These are phyloP conservation scores for Amauroascus verrucosus DNA, from an alignment of 2,329 filamentous ascomycete genomes.

Conservation along the genomic window DNA sequence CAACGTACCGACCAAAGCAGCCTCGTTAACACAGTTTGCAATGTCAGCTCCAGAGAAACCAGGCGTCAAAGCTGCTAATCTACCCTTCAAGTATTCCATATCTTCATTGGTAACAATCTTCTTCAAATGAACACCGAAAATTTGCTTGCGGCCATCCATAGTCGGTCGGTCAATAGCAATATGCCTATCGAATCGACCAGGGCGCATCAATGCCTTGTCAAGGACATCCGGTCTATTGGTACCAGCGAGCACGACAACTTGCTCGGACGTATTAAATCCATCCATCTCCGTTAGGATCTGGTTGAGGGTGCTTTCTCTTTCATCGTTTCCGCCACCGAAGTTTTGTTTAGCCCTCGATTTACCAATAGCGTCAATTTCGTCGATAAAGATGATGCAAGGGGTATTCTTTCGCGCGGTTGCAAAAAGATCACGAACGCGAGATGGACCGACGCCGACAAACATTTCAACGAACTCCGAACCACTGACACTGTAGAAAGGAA, in stretches of 20 bases:
- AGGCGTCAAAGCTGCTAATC: conserved; percentile 82
- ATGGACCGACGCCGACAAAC: conserved; percentile 98
- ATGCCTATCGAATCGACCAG: conserved; percentile 92
- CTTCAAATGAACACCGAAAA: conserved; percentile 86
- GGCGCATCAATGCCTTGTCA: conserved; percentile 91
- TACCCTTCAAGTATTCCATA: conserved; percentile 73
- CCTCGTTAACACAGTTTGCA: conserved; percentile 96
- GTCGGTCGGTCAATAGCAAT: conserved; percentile 91
- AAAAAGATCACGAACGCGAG: conserved; percentile 88
- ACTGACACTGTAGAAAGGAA: conserved; percentile 96
- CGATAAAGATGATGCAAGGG: conserved; percentile 98
- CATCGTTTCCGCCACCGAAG: conserved; percentile 86
- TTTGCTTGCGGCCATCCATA: conserved; percentile 92
- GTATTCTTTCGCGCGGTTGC: conserved; percentile 89
- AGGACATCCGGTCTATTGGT: conserved; percentile 93
- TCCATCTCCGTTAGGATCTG: conserved; percentile 99
- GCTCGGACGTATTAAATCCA: conserved; percentile 92
- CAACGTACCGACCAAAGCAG: conserved; percentile 77
- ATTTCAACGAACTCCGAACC: conserved; percentile 99
- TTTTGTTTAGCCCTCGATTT: conserved; percentile 75
- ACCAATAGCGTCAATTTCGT: conserved; percentile 97
- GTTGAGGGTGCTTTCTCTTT: conserved; percentile 92
- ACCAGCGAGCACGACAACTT: conserved; percentile 91
- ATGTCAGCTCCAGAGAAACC: conserved; percentile 98
- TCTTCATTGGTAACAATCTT: conserved; percentile 94